Conservation (phyloP, 2,329 filamentous ascomycete genomes). For the Botryotinia narcissicola region DNA sequence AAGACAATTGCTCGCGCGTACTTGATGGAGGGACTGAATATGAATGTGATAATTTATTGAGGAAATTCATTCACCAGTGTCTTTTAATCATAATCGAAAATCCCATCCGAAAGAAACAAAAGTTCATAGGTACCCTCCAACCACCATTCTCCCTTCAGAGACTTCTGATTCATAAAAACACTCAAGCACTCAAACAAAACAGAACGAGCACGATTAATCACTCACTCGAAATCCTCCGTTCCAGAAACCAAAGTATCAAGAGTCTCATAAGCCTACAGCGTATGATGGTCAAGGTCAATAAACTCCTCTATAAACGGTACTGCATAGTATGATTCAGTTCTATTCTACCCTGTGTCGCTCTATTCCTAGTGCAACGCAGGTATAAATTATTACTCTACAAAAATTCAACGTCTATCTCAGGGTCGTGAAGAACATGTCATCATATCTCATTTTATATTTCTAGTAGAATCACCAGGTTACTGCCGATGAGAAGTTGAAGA, state of each 20-base stretch:
- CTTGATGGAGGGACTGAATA: no score
- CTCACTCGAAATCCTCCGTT: fast-evolving
- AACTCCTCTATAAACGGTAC: neutral
- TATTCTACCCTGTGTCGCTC: neutral
- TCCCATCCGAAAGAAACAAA: no score
- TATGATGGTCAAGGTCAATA: no score
- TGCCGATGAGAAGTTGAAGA: no score
- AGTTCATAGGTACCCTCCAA: neutral
- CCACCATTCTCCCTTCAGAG: neutral
- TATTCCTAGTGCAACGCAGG: neutral
- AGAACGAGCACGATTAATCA: fast-evolving
- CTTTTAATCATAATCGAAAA: neutral
- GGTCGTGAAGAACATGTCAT: neutral
- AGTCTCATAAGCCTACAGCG: no score
- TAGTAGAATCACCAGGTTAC: no score
- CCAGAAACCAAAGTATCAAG: fast-evolving
- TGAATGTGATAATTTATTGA: no score
- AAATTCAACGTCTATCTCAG: neutral
- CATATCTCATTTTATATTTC: fast-evolving
- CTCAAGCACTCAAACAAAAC: neutral
- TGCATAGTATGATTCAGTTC: neutral
- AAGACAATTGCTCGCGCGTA: neutral
- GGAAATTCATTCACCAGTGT: neutral
- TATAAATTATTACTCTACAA: neutral
- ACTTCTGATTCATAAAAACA: fast-evolving